These are phyloP conservation scores for Babesia bigemina DNA, from an alignment of 169 alveolate species.

Conservation along the genomic window DNA sequence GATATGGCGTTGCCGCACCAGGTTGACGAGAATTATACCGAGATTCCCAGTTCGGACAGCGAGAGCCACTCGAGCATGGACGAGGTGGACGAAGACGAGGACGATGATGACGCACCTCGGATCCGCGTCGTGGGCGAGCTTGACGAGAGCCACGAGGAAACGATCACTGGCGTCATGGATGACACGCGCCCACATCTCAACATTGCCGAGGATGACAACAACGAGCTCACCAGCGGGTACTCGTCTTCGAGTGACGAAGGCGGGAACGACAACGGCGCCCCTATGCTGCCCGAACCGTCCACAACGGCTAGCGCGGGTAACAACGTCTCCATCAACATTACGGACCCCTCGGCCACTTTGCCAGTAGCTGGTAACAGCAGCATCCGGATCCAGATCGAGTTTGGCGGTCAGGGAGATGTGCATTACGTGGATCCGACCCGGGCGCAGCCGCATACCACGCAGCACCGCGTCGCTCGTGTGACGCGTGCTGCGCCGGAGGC, in stretches of 20 bases:
- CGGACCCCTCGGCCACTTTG: conserved; percentile 2
- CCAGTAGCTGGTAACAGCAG: conserved; percentile 27
- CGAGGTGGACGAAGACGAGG: conserved; percentile 61
- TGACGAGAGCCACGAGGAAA: conserved; percentile 44
- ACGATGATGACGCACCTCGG: conserved; percentile 66
- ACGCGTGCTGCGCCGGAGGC: conserved; percentile 6
- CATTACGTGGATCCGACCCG: neutral
- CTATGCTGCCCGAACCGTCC: neutral
- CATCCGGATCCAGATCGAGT: conserved; percentile 29
- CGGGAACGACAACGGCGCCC: neutral
- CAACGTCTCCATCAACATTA: conserved; percentile 24
- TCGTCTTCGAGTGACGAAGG: conserved; percentile 16
- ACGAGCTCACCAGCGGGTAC: conserved; percentile 4
- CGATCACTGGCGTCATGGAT: conserved; percentile 14
- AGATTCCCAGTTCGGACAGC: conserved; percentile 39
- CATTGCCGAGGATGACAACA: conserved; percentile 11
- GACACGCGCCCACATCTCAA: conserved; percentile 22
- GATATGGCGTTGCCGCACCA: conserved; percentile 80
- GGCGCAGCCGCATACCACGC: neutral
- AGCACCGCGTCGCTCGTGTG: neutral
- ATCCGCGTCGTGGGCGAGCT: conserved; percentile 69
- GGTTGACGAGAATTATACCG: conserved; percentile 72
- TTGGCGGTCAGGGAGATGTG: neutral
- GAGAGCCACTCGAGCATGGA: conserved; percentile 56
- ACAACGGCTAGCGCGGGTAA: neutral